Evolutionary conservation across 441 rosid genomes (phyloP), one percentile per base, ranked within the genome.

Genomic region (Erysimum cheiri): DNA sequence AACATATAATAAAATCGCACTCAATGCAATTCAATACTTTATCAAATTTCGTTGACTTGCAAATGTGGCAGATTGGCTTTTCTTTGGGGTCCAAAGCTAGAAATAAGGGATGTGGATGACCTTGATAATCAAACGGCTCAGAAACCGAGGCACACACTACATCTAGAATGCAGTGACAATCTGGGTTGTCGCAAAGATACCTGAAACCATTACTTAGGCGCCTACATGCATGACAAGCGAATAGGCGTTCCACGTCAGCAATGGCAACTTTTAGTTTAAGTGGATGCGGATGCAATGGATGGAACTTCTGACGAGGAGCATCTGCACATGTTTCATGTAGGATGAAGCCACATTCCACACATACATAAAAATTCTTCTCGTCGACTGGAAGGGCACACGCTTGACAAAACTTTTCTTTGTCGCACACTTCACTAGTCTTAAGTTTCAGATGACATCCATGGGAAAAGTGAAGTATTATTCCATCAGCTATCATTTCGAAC

Each of bases 251-350:
- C 24, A 22, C 24, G 24, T 22, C 24, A 22, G 24, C 24, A 22
- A 22, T 22, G 24, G 1, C 33, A 47, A 8, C 2, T 4, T 47
- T 19, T 47, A 19, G 52, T 19, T 3, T 4, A 19, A 47, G 28
- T 3, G 13, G 13, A 47, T 47, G 55, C 0, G 7, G 24, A 14
- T 22, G 55, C n/a, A 49, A n/a, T 28, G 43, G 60, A 24, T 53
- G 4, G 0, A 3, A 4, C 15, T 15, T 66, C 13, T 13, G 40
- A 1, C 28, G 56, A 0, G 62, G 67, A 9, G 69, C 63, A 14
- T 32, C 35, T 1, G 61, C 67, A 12, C 77, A 73, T 40, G 8
- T 40, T 49, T 73, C 69, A 6, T 73, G 72, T 11, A 73, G 54
- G 7, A 66, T 13, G 29, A 73, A 73, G 10, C 24, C 8, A 48